Percentiles rank a stretch among this genome's conserved stretches.
Evolutionary conservation across 2,329 filamentous ascomycete species (phyloP).

Genomic region (Trichophyton verrucosum): DNA sequence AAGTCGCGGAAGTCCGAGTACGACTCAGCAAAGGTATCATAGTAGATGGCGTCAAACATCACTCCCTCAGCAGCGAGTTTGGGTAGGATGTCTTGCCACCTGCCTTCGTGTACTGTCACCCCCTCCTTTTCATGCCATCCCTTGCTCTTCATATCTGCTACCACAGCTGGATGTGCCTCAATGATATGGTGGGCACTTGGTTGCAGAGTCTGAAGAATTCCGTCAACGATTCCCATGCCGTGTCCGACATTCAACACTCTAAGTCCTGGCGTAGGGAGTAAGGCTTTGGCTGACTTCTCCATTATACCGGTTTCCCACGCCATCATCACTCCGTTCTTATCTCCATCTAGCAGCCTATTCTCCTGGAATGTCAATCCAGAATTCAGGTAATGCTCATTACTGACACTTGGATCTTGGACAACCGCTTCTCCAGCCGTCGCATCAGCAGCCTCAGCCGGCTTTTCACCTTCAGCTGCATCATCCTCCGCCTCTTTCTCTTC

Average conservation of each 20-base stretch:
- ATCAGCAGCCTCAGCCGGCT: not conserved
- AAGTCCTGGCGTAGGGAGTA: conserved; percentile 50
- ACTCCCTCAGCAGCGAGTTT: conserved; percentile 54
- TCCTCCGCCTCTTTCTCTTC: not conserved
- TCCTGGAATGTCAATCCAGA: conserved; percentile 53
- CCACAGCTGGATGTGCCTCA: conserved; percentile 69
- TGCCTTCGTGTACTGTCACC: conserved; percentile 53
- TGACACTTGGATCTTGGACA: conserved; percentile 33
- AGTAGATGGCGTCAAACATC: conserved; percentile 81
- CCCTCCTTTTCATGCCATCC: conserved; percentile 55
- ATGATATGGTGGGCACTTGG: conserved; percentile 69
- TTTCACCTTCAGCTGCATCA: conserved; percentile 7
- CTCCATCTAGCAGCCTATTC: conserved; percentile 58
- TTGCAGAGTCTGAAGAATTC: conserved; percentile 55
- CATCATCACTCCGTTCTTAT: conserved; percentile 86
- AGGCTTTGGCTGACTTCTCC: conserved; percentile 57
- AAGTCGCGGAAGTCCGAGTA: conserved; percentile 76
- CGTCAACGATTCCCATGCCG: conserved; percentile 81
- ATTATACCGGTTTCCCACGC: conserved; percentile 82
- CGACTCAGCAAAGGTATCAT: conserved; percentile 94
- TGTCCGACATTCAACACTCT: conserved; percentile 77
- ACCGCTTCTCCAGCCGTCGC: not conserved
- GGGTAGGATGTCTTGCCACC: conserved; percentile 71
- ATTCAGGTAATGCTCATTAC: conserved; percentile 55
- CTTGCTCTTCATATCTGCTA: conserved; percentile 52